These are phyloP conservation scores for Phaffia rhodozyma DNA, from an alignment of 1,284 basidiomycete species.

Conservation along the genomic window DNA sequence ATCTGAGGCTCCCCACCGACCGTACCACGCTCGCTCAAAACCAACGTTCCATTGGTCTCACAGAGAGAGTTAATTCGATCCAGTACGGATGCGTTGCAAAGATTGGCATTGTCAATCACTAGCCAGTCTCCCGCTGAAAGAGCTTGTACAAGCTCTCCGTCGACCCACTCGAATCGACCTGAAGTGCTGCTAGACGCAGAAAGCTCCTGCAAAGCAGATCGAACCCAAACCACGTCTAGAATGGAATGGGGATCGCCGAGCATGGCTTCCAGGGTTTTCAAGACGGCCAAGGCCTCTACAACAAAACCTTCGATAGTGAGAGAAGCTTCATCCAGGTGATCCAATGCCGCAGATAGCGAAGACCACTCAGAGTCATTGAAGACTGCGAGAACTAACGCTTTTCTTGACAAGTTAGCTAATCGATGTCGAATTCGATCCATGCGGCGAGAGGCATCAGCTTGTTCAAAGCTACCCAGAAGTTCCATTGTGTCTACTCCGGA, in stretches of 20 bases:
- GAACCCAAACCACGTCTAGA: constrained; percentile 8
- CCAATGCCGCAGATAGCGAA: background rate
- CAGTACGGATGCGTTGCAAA: constrained; percentile 88
- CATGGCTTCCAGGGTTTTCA: constrained; percentile 3
- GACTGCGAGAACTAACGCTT: background rate
- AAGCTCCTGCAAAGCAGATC: constrained; percentile 8
- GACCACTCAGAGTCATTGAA: constrained; percentile 6
- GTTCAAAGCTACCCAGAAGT: constrained; percentile 91
- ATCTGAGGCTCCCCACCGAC: constrained; percentile 63
- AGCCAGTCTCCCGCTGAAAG: constrained; percentile 83
- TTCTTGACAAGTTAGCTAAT: constrained; percentile 3
- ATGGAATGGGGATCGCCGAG: background rate
- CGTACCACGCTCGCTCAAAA: constrained; percentile 79
- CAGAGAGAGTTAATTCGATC: constrained; percentile 96
- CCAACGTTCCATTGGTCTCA: constrained; percentile 68
- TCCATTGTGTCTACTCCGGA: constrained; percentile 86
- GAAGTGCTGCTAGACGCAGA: constrained; percentile 20
- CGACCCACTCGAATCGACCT: constrained; percentile 85
- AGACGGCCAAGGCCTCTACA: background rate
- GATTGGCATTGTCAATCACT: constrained; percentile 83
- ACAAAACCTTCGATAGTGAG: background rate
- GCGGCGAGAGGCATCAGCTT: constrained; percentile 45
- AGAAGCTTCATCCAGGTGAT: background rate
- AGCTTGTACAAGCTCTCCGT: constrained; percentile 83
- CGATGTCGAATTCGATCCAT: constrained; percentile 15